Evolutionary conservation across 1,284 basidiomycete genomes (phyloP).

Genomic region (Irpex rosettiformis): DNA sequence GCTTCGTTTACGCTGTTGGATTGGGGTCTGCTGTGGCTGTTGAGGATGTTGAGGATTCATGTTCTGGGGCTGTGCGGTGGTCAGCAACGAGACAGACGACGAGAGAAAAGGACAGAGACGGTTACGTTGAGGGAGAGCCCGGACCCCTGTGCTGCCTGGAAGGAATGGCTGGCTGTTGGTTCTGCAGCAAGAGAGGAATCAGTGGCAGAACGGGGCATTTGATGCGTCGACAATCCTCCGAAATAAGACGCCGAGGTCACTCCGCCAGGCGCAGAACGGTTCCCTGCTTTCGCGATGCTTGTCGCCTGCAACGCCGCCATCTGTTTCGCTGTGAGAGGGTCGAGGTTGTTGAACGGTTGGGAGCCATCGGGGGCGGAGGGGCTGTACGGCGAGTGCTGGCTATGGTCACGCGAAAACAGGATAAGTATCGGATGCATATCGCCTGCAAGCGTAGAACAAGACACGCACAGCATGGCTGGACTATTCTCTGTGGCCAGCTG

Average conservation of each 20-base stretch:
- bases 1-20: conserved; percentile 40
- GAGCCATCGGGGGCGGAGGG: conserved; percentile 10
- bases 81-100: conserved; percentile 10
- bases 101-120: conserved; percentile 7
- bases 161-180: conserved; percentile 28
- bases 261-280: conserved; percentile 54
- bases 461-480: conserved; percentile 35
- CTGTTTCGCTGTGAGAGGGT: conserved; percentile 58
- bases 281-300: conserved; percentile 57
- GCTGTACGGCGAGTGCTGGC: conserved; percentile 7
- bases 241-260: conserved; percentile 59
- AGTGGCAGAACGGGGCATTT: conserved; percentile 30
- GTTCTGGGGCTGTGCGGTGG: conserved; percentile 17
- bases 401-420: not conserved
- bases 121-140: conserved; percentile 10
- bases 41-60: conserved; percentile 15
- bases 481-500: conserved; percentile 4
- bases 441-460: not conserved
- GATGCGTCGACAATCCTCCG: conserved; percentile 53
- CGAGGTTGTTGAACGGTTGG: conserved; percentile 24
- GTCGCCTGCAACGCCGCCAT: conserved; percentile 70
- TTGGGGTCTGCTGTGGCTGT: conserved; percentile 13
- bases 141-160: conserved; percentile 16
- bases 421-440: conserved; percentile 2
- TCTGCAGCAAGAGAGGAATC: conserved; percentile 22